Evolutionary conservation across 106 monocot species (phyloP).

Genomic region (Agapanthus africanus): DNA sequence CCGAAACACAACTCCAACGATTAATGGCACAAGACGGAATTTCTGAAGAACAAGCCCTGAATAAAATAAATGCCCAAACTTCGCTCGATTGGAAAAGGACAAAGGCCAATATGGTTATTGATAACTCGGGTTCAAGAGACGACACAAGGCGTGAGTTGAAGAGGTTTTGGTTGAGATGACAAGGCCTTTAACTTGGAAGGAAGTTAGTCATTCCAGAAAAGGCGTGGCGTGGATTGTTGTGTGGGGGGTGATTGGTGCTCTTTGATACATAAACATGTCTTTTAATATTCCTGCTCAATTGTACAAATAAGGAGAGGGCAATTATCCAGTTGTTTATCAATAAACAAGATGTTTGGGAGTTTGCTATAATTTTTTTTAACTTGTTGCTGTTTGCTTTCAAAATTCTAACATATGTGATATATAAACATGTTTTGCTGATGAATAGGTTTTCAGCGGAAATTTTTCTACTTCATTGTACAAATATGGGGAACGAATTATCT

Average conservation of each 20-base stretch:
- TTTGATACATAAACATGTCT: constrained; percentile 14
- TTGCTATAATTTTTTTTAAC: no score
- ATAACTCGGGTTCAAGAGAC: constrained; percentile 78
- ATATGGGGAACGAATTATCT: neutral
- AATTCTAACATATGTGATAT: no score
- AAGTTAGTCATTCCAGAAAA: constrained; percentile 50
- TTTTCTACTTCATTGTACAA: neutral
- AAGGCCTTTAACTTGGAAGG: constrained; percentile 57
- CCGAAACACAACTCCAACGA: constrained; percentile 63
- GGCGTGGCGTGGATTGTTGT: constrained; percentile 45
- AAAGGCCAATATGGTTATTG: constrained; percentile 71
- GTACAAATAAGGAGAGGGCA: no score
- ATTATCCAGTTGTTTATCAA: no score
- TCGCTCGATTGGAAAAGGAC: constrained; percentile 64
- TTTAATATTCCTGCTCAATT: neutral
- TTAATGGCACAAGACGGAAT: constrained; percentile 63
- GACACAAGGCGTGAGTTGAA: constrained; percentile 66
- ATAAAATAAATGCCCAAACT: constrained; percentile 66
- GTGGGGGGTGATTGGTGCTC: constrained; percentile 27
- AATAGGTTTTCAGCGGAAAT: neutral
- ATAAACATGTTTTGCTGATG: no score
- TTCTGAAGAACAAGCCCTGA: constrained; percentile 66
- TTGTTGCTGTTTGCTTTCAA: no score
- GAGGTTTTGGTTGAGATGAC: constrained; percentile 38
- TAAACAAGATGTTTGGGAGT: no score